Evolutionary conservation across 257 asterid genomes (phyloP).

Genomic region (Rhazya stricta): DNA sequence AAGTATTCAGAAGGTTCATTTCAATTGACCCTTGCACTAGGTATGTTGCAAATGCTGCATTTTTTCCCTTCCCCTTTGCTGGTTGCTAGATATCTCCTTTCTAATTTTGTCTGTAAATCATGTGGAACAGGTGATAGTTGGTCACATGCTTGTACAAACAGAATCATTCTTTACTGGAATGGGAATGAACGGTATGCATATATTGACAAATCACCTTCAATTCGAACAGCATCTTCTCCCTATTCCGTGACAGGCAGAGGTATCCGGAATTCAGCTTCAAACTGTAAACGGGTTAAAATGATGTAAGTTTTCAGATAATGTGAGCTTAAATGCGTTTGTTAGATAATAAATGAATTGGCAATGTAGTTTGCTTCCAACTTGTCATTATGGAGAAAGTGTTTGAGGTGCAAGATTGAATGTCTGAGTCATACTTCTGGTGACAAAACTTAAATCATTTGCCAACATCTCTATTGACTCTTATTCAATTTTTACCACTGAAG

Average conservation of each 20-base stretch:
- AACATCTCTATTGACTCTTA: neutral
- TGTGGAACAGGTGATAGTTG: constrained; percentile 85
- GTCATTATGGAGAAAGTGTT: neutral
- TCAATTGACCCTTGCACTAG: constrained; percentile 89
- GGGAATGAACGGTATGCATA: constrained; percentile 74
- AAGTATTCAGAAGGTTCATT: constrained; percentile 75
- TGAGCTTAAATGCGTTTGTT: neutral
- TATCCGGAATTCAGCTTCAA: constrained; percentile 62
- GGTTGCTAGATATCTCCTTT: neutral
- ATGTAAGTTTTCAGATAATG: constrained; percentile 35
- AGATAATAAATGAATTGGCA: neutral
- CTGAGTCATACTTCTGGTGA: neutral
- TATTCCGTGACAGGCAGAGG: constrained; percentile 78
- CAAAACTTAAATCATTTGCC: neutral
- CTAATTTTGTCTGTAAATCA: constrained; percentile 13
- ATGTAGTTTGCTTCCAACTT: constrained; percentile 1
- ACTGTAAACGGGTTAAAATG: constrained; percentile 62
- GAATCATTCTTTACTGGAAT: constrained; percentile 79
- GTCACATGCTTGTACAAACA: constrained; percentile 95
- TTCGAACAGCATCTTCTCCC: constrained; percentile 71
- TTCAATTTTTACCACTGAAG: neutral
- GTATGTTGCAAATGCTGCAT: constrained; percentile 34
- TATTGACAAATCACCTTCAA: constrained; percentile 86
- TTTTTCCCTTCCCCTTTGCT: too few species aligned
- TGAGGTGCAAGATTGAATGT: neutral